Evolutionary conservation across 371 early-diverging fungal species (phyloP), one percentile per base, ranked within the genome.

Genomic region (Dentiscutata heterogama): DNA sequence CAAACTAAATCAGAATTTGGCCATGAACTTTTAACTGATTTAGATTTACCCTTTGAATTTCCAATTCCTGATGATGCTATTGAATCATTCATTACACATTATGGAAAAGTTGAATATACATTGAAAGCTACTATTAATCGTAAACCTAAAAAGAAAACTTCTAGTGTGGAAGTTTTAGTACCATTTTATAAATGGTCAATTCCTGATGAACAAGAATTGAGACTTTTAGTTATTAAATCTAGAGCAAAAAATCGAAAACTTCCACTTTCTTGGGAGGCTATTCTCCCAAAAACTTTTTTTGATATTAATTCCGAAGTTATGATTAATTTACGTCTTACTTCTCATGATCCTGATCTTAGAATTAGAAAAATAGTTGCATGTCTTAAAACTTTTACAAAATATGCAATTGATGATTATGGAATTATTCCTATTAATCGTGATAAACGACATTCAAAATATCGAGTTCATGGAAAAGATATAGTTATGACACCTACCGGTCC

Each of bases 31-130:
- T 54, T 79, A 22, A 68, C 68, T 20, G 80, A 79, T 39, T 79
- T 79, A 35, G 53, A 67, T 79, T 68, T 79, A 35, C 80, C 80
- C n/a, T 79, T 79, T 22, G 80, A 79, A 63, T 79, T 79, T 79
- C 3, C 27, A 27, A 63, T 79, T 8, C 80, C 68, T 13, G 20
- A 27, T 11, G 54, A 79, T 68, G 79, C 79, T n/a, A 11, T 79
- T 42, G 79, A 79, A 56, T 51, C n/a, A n/a, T 54, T 79, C 50
- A 20, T 27, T 18, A 16, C 68, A 68, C 16, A 56, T 54, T 67
- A 22, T 68, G 80, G 80, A 13, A 54, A 39, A 46, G 35, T 79
- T 22, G 31, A 22, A 31, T 79, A 79, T 53, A 79, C 80, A 18
- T 54, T 68, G n/a, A 68, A 63, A 46, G 80, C 80, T 16, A 31